Percentiles rank a stretch among this genome's conserved stretches.
Conservation (phyloP, 139 green algal genomes). For the Coccomyxa sp. region DNA sequence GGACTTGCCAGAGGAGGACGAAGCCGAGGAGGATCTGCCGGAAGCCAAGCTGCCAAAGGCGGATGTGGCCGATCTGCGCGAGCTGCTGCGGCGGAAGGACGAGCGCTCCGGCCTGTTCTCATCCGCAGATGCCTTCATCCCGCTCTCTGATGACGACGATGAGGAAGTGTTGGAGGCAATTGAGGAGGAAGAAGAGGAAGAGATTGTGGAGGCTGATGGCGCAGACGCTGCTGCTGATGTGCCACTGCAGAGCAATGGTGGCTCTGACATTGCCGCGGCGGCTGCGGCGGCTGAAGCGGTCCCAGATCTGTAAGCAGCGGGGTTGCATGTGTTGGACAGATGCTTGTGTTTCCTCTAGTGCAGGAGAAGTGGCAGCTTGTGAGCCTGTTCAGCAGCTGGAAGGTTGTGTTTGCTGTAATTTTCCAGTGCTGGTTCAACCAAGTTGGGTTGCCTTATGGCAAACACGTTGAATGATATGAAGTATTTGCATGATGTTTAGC, state of each 20-base stretch:
- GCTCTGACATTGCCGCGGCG: too few relatives aligned
- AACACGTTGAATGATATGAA: too few relatives aligned
- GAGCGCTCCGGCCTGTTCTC: slow-evolving; percentile 6
- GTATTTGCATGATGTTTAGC: too few relatives aligned
- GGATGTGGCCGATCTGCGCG: background rate
- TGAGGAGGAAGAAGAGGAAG: background rate
- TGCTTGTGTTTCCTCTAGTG: too few relatives aligned
- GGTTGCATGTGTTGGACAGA: too few relatives aligned
- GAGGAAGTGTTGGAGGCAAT: background rate
- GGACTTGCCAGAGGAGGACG: background rate
- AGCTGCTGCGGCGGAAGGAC: background rate
- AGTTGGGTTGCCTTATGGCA: too few relatives aligned
- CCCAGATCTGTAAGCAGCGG: too few relatives aligned
- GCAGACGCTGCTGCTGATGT: background rate
- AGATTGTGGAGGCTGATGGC: background rate
- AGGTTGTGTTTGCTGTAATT: too few relatives aligned
- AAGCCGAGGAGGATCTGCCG: background rate
- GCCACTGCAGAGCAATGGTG: background rate
- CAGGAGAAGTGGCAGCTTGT: too few relatives aligned
- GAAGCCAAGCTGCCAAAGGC: background rate
- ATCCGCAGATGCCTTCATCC: slow-evolving; percentile 3
- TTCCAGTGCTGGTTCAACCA: too few relatives aligned
- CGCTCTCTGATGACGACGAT: background rate
- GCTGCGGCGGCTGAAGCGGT: too few relatives aligned
- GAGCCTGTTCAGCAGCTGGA: too few relatives aligned